A percentile compares a stretch with the other conserved stretches of the same genome.
These are phyloP conservation scores for Fraxinus pennsylvanica DNA, from an alignment of 257 asterid species.

Conservation along the genomic window DNA sequence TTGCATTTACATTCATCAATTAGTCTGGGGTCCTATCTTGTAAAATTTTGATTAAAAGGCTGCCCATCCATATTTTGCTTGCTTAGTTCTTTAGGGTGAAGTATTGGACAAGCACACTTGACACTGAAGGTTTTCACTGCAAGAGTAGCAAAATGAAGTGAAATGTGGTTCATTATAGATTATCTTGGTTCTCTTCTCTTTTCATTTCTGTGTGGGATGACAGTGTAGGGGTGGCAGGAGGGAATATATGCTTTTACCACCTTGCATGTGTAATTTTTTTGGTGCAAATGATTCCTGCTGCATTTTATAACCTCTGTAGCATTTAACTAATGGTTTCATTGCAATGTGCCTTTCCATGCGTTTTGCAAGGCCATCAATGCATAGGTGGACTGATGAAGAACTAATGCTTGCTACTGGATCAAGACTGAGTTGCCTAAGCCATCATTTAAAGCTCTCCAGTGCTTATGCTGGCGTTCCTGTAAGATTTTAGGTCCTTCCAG, in stretches of 20 bases:
- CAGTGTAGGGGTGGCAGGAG: neutral
- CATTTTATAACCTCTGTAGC: conserved; percentile 18
- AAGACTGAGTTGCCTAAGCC: conserved; percentile 44
- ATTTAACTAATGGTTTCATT: conserved; percentile 7
- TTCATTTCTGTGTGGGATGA: neutral
- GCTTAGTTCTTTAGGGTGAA: neutral
- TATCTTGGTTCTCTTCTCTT: neutral
- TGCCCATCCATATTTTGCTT: conserved; percentile 17
- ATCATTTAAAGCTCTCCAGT: conserved; percentile 61
- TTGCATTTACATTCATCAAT: conserved; percentile 16
- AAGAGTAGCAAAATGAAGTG: neutral
- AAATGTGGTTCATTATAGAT: neutral
- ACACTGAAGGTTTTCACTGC: conserved; percentile 3
- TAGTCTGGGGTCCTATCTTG: neutral
- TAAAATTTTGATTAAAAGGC: neutral
- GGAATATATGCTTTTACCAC: neutral
- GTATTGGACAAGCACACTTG: neutral
- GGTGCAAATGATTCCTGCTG: conserved; percentile 24
- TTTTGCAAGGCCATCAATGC: conserved; percentile 25
- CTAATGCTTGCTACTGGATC: conserved; percentile 81
- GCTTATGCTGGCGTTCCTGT: conserved; percentile 75
- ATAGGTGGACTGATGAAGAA: conserved; percentile 77
- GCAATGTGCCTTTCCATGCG: neutral
- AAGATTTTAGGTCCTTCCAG: conserved; percentile 29
- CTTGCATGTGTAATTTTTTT: neutral